Percentiles rank a stretch among this genome's conserved stretches.
Evolutionary conservation across 768 basidiomycete genomes (phyloP).

Genomic region (Tephrocybe sp.): DNA sequence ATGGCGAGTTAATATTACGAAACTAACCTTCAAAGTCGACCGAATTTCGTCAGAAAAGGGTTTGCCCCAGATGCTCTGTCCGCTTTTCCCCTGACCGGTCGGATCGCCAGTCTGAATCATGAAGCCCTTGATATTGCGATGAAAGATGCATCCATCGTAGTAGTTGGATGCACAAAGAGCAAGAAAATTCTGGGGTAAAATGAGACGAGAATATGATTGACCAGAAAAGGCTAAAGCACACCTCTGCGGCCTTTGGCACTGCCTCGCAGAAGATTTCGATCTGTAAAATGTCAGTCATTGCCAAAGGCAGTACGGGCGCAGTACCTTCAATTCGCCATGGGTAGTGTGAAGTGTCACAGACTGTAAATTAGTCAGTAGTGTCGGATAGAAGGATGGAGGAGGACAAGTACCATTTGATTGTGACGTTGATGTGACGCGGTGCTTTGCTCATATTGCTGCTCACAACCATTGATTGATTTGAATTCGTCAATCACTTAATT

Average conservation of each 20-base stretch:
- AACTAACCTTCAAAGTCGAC: slow-evolving; percentile 83
- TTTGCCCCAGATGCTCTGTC: slow-evolving; percentile 94
- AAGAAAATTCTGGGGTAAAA: slow-evolving; percentile 76
- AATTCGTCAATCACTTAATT: slow-evolving; percentile 14
- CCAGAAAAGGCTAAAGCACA: slow-evolving; percentile 25
- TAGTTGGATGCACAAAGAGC: slow-evolving; percentile 89
- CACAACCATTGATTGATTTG: slow-evolving; percentile 16
- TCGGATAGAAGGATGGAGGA: slow-evolving; percentile 9
- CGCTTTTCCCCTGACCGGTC: slow-evolving; percentile 88
- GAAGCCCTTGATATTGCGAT: slow-evolving; percentile 94
- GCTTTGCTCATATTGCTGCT: slow-evolving; percentile 9
- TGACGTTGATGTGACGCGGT: slow-evolving; percentile 20
- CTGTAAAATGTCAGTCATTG: slow-evolving; percentile 35
- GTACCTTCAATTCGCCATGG: slow-evolving; percentile 93
- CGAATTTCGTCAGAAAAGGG: slow-evolving; percentile 91
- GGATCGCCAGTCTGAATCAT: slow-evolving; percentile 96
- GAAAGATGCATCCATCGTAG: slow-evolving; percentile 84
- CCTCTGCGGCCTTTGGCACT: slow-evolving; percentile 93
- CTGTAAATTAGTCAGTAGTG: slow-evolving; percentile 35
- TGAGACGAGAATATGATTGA: slow-evolving; percentile 7
- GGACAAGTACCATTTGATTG: slow-evolving; percentile 19
- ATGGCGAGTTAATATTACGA: slow-evolving; percentile 5
- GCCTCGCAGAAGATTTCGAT: slow-evolving; percentile 98
- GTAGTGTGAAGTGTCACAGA: slow-evolving; percentile 94
- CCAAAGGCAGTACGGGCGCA: neutral